Conservation (phyloP, 768 basidiomycete species). For the Rhizopogon vulgaris region DNA sequence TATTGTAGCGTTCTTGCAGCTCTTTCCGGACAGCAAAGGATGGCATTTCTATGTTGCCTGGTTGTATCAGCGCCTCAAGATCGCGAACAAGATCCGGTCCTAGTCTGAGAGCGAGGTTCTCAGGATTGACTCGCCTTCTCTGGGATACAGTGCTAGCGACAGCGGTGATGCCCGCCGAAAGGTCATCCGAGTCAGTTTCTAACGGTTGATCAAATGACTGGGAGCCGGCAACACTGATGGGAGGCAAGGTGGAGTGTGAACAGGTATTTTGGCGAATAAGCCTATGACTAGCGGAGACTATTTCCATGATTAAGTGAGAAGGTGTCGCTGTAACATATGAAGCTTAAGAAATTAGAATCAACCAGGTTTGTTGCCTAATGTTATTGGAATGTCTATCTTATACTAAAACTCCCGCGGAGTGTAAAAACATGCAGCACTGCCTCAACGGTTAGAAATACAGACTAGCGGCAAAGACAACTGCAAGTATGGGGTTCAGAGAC, state of each 20-base stretch:
- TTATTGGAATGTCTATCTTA: background rate
- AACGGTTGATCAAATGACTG: background rate
- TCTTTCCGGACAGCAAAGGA: conserved; percentile 63
- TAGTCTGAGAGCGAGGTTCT: conserved; percentile 60
- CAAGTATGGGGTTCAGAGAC: conserved; percentile 3
- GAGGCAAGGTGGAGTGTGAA: background rate
- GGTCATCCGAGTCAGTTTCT: background rate
- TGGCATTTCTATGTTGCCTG: conserved; percentile 71
- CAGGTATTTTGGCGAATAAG: background rate
- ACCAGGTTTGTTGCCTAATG: background rate
- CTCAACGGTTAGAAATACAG: conserved; percentile 70
- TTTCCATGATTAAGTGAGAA: background rate
- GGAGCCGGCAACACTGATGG: background rate
- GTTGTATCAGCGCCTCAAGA: conserved; percentile 63
- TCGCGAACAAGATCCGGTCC: conserved; percentile 63
- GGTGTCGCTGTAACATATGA: background rate
- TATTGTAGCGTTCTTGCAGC: conserved; percentile 62
- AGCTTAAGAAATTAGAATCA: background rate
- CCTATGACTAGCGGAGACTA: background rate
- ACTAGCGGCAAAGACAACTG: conserved; percentile 85
- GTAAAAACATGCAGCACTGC: background rate
- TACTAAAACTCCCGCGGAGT: background rate
- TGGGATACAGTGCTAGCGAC: conserved; percentile 12
- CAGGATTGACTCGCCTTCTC: conserved; percentile 55
- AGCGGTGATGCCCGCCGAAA: background rate